Conservation (phyloP, 2,329 filamentous ascomycete species). For the Westerdykella sp. region DNA sequence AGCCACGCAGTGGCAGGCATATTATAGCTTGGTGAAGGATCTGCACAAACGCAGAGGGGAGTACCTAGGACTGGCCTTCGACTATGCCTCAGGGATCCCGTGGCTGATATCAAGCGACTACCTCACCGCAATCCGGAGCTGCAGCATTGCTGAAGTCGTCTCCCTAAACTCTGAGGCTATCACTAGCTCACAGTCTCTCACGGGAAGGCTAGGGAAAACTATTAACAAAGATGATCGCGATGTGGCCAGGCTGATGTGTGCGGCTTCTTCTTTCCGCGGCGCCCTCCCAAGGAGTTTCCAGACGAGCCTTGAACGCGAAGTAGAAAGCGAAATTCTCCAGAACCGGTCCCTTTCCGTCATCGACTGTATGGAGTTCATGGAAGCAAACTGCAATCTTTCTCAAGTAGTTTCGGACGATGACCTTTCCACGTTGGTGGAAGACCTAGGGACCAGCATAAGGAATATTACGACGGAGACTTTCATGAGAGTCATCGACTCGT, state of each 20-base stretch:
- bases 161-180: slow-evolving; percentile 57
- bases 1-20: slow-evolving; percentile 81
- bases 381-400: slow-evolving; percentile 70
- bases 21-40: slow-evolving; percentile 79
- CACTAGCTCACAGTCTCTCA: slow-evolving; percentile 11
- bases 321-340: slow-evolving; percentile 68
- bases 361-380: slow-evolving; percentile 71
- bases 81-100: slow-evolving; percentile 62
- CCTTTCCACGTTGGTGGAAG: slow-evolving; percentile 50
- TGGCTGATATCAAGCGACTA: slow-evolving; percentile 84
- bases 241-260: slow-evolving; percentile 58
- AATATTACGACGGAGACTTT: slow-evolving; percentile 47
- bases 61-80: slow-evolving; percentile 69
- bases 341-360: slow-evolving; percentile 54
- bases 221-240: slow-evolving; percentile 41
- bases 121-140: slow-evolving; percentile 71
- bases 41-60: slow-evolving; percentile 82
- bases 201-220: slow-evolving; percentile 21
- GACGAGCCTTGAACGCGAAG: slow-evolving; percentile 59
- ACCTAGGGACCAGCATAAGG: slow-evolving; percentile 48
- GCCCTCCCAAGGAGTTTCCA: slow-evolving; percentile 64
- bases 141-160: slow-evolving; percentile 69
- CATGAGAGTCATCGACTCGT: slow-evolving; percentile 44
- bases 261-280: slow-evolving; percentile 64
- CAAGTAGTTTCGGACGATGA: slow-evolving; percentile 78